phyloP scores from a whole-genome alignment of 352 stramenopile genomes.

The Phytophthora pini region DNA sequence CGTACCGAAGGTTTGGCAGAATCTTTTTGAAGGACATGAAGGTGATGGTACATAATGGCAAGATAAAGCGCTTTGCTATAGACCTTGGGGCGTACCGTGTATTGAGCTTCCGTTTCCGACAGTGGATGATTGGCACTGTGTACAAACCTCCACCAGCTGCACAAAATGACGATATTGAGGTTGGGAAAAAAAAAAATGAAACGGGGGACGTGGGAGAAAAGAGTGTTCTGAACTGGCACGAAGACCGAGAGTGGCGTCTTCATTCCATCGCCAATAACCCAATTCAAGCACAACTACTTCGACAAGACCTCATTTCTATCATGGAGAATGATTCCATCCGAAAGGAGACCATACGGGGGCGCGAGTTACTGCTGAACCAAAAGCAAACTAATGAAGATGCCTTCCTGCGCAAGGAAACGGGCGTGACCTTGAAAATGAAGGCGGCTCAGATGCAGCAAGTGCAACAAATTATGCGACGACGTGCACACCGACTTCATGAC shows the following conservation, averaged over 20 bases:
- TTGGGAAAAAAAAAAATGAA: constrained; percentile 14
- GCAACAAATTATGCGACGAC: constrained; percentile 55
- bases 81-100: constrained; percentile 58
- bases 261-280: constrained; percentile 51
- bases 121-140: constrained; percentile 50
- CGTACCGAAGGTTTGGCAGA: constrained; percentile 54
- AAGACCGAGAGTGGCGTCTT: constrained; percentile 58
- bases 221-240: constrained; percentile 49
- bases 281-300: constrained; percentile 37
- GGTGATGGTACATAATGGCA: constrained; percentile 33
- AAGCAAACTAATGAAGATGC: constrained; percentile 48
- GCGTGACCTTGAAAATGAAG: constrained; percentile 55
- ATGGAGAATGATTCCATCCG: constrained; percentile 41
- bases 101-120: constrained; percentile 43
- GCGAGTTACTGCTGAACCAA: constrained; percentile 46
- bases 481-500: constrained; percentile 63
- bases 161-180: constrained; percentile 17
- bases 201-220: constrained; percentile 22
- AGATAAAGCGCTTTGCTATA: constrained; percentile 58
- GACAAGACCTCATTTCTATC: constrained; percentile 42
- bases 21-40: constrained; percentile 40
- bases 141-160: constrained; percentile 30
- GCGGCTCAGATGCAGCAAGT: constrained; percentile 52
- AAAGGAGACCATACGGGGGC: constrained; percentile 39
- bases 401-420: constrained; percentile 57